Evolutionary conservation across 352 stramenopile genomes (phyloP).

Genomic region (Pythium dissotocum): DNA sequence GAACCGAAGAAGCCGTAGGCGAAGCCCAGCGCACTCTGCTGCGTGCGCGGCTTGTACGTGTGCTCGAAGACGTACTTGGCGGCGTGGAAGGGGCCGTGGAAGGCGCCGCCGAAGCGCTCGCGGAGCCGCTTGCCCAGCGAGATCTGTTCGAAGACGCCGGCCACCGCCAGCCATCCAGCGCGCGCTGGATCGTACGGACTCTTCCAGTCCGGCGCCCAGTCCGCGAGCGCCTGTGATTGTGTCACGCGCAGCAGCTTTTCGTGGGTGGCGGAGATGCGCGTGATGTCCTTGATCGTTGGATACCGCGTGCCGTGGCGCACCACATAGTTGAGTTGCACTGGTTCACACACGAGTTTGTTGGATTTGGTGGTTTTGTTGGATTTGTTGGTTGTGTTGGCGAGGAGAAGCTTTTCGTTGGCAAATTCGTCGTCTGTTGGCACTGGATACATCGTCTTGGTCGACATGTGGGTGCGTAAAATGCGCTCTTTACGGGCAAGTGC

Average conservation of each 20-base stretch:
- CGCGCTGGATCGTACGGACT: conserved; percentile 50
- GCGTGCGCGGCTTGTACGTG: conserved; percentile 83
- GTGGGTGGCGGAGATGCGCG: conserved; percentile 45
- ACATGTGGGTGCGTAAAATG: conserved; percentile 64
- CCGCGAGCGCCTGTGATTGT: neutral
- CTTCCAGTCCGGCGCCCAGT: conserved; percentile 50
- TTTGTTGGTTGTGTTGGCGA: neutral
- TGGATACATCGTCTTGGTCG: conserved; percentile 78
- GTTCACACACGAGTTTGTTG: conserved; percentile 32
- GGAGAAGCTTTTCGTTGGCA: neutral
- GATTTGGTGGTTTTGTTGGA: neutral
- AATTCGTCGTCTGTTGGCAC: conserved; percentile 19
- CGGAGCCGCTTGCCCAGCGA: conserved; percentile 56
- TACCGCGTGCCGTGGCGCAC: conserved; percentile 79
- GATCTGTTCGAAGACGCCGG: conserved; percentile 63
- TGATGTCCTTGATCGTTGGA: conserved; percentile 81
- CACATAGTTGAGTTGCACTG: conserved; percentile 76
- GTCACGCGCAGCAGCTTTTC: conserved; percentile 30
- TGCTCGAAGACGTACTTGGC: conserved; percentile 64
- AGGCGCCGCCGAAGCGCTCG: conserved; percentile 37
- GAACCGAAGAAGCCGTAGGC: conserved; percentile 72
- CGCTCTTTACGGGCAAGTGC: conserved; percentile 17
- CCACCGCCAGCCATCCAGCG: conserved; percentile 53
- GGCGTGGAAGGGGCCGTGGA: conserved; percentile 32
- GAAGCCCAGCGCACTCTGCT: conserved; percentile 76